Percentiles rank a stretch among this genome's conserved stretches.
Conservation (phyloP, 2,329 filamentous ascomycete genomes). For the Colletotrichum tabaci region DNA sequence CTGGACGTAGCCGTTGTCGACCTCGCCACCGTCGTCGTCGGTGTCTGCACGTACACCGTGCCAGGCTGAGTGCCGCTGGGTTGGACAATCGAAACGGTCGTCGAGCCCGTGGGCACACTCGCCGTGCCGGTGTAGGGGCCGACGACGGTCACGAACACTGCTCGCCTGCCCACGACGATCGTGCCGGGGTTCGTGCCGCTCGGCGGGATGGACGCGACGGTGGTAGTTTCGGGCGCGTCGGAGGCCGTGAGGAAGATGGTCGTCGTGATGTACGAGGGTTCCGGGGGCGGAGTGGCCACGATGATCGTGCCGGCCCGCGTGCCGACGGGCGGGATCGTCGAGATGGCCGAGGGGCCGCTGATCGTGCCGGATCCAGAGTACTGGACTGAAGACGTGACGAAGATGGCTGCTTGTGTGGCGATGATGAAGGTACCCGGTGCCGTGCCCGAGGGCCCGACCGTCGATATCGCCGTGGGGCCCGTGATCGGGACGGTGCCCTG, state of each 20-base stretch:
- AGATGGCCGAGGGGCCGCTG: slow-evolving; percentile 16
- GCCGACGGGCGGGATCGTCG: slow-evolving; percentile 23
- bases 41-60: slow-evolving; percentile 30
- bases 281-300: slow-evolving; percentile 2
- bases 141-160: slow-evolving; percentile 23
- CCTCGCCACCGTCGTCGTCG: neutral
- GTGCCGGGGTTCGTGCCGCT: slow-evolving; percentile 25
- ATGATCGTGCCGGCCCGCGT: slow-evolving; percentile 32
- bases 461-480: slow-evolving; percentile 26
- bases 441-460: slow-evolving; percentile 28
- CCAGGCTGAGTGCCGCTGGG: slow-evolving; percentile 19
- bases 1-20: neutral
- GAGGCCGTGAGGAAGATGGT: slow-evolving; percentile 30
- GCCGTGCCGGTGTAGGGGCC: slow-evolving; percentile 20
- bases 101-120: neutral
- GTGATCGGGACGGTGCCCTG: slow-evolving; percentile 23
- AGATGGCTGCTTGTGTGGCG: slow-evolving; percentile 19
- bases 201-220: slow-evolving; percentile 13
- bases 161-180: slow-evolving; percentile 15
- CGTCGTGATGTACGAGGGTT: slow-evolving; percentile 11
- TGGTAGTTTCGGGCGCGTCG: slow-evolving; percentile 4
- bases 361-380: slow-evolving; percentile 21
- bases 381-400: slow-evolving; percentile 26
- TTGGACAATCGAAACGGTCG: slow-evolving; percentile 28
- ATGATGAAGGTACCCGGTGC: slow-evolving; percentile 34